A percentile compares a stretch with the other conserved stretches of the same genome.
These are phyloP conservation scores for Saccharomycopsis capsularis DNA, from an alignment of 805 yeast genomes.

Conservation along the genomic window DNA sequence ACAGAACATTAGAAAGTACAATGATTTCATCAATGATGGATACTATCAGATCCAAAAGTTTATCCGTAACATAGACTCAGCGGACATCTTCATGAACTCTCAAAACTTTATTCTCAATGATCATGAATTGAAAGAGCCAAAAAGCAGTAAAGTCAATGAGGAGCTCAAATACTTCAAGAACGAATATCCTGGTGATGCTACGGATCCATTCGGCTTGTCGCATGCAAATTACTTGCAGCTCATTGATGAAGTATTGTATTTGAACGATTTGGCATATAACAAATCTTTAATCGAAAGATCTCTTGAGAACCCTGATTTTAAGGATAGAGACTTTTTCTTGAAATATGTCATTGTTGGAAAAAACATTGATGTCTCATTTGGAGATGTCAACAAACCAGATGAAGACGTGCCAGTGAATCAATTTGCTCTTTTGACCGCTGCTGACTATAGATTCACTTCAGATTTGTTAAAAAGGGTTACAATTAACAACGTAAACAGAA, in stretches of 20 bases:
- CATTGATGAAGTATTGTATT: conserved; percentile 15
- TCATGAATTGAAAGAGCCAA: conserved; percentile 11
- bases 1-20: conserved; percentile 9
- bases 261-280: conserved; percentile 20
- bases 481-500: conserved; percentile 26
- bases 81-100: conserved; percentile 23
- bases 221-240: conserved; percentile 8
- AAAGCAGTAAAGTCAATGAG: conserved; percentile 28
- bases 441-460: conserved; percentile 10
- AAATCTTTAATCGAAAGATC: conserved; percentile 13
- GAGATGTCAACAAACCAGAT: conserved; percentile 22
- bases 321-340: conserved; percentile 13
- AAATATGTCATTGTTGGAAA: conserved; percentile 15
- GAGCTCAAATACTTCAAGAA: conserved; percentile 26
- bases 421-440: conserved; percentile 14
- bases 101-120: conserved; percentile 19
- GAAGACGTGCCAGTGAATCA: not conserved
- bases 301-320: conserved; percentile 7
- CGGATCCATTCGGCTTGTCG: conserved; percentile 13
- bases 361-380: conserved; percentile 19
- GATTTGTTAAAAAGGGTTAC: conserved; percentile 13
- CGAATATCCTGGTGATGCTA: conserved; percentile 11
- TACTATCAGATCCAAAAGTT: conserved; percentile 29
- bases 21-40: conserved; percentile 16
- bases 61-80: conserved; percentile 35